Percentiles rank a stretch among this genome's conserved stretches.
Conservation (phyloP, 768 basidiomycete genomes). For the Atractiella rhizophila region DNA sequence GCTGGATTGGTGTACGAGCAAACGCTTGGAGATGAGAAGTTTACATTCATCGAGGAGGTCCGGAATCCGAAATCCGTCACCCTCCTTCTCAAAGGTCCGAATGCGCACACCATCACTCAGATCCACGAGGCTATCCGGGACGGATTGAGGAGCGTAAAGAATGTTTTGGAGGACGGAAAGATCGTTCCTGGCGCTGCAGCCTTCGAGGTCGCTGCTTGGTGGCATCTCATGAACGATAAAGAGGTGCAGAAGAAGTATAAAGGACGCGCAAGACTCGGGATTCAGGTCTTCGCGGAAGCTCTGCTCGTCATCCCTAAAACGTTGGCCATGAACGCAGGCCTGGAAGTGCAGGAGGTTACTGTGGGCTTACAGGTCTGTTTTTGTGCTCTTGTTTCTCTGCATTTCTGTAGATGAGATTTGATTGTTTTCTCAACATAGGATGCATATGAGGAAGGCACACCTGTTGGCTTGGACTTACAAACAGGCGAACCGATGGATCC, state of each 20-base stretch:
- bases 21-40: constrained; percentile 96
- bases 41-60: constrained; percentile 90
- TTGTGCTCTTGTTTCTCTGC: not conserved
- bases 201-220: constrained; percentile 78
- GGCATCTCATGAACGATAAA: constrained; percentile 47
- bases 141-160: constrained; percentile 86
- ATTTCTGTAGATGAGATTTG: not conserved
- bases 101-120: constrained; percentile 81
- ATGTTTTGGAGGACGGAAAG: constrained; percentile 68
- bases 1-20: constrained; percentile 97
- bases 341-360: constrained; percentile 84
- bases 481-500: constrained; percentile 94
- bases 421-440: constrained; percentile 30
- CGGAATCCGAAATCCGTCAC: constrained; percentile 86
- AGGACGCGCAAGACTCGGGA: constrained; percentile 86
- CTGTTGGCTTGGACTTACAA: constrained; percentile 70
- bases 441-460: constrained; percentile 76
- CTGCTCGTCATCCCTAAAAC: constrained; percentile 87
- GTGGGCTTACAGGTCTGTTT: constrained; percentile 55
- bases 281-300: constrained; percentile 89
- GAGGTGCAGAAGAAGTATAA: constrained; percentile 62
- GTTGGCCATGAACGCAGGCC: constrained; percentile 80
- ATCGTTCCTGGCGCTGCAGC: constrained; percentile 93
- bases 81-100: constrained; percentile 86
- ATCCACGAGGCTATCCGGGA: constrained; percentile 96